phyloP scores from a whole-genome alignment of 306 rosid species.

The Citrullus colocynthis region DNA sequence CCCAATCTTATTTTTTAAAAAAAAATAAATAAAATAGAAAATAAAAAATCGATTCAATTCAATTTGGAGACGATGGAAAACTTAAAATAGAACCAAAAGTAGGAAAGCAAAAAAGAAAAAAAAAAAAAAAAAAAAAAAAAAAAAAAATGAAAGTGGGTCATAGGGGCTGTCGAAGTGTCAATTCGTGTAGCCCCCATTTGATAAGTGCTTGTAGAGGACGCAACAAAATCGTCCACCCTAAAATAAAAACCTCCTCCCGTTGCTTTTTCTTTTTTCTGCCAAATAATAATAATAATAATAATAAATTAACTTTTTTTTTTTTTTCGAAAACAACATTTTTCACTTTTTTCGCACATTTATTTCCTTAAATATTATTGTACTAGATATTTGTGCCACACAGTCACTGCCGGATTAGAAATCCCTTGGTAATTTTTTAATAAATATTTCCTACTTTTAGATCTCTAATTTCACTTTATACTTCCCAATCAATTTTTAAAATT shows the following conservation, averaged over 20 bases:
- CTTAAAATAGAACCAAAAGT: background rate
- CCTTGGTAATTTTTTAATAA: background rate
- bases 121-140: no score
- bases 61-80: background rate
- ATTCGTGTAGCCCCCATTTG: background rate
- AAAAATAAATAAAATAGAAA: background rate
- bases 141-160: background rate
- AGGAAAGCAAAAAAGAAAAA: no score
- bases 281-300: no score
- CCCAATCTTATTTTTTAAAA: no score
- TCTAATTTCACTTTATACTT: no score
- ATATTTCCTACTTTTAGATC: no score
- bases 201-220: background rate
- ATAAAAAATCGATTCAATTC: background rate
- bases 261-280: no score
- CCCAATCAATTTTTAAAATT: no score
- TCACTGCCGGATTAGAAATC: background rate
- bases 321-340: background rate
- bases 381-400: background rate
- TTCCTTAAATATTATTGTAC: background rate
- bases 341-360: background rate
- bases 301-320: no score
- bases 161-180: background rate
- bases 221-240: constrained; percentile 1
- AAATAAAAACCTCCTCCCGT: no score